A percentile compares a stretch with the other conserved stretches of the same genome.
Conservation (phyloP, 2,329 filamentous ascomycete genomes). For the Monosporascus sp. region DNA sequence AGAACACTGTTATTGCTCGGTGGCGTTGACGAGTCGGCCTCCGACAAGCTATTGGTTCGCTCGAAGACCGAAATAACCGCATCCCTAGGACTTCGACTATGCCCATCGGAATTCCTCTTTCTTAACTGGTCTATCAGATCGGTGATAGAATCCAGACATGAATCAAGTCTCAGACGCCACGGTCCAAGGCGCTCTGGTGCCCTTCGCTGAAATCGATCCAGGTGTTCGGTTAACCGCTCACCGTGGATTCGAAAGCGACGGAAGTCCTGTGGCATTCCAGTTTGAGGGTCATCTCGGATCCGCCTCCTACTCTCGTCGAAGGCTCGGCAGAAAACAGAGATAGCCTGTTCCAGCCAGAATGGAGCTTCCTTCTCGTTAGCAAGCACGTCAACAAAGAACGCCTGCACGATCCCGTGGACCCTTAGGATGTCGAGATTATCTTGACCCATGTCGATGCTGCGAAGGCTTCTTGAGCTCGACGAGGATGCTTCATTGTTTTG, state of each 20-base stretch:
- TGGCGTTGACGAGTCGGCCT: constrained; percentile 39
- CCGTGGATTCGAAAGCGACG: constrained; percentile 48
- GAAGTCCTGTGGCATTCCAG: constrained; percentile 48
- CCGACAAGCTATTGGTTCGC: constrained; percentile 42
- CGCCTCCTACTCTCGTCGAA: constrained; percentile 41
- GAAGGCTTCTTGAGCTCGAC: constrained; percentile 35
- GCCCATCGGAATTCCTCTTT: constrained; percentile 32
- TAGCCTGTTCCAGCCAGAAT: constrained; percentile 46
- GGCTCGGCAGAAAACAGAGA: constrained; percentile 42
- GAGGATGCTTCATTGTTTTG: constrained; percentile 38
- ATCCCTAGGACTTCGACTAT: constrained; percentile 29
- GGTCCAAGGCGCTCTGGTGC: constrained; percentile 21
- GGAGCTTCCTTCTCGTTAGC: constrained; percentile 34
- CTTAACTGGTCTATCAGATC: constrained; percentile 38
- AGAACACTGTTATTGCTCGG: constrained; percentile 28
- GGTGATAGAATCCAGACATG: constrained; percentile 32
- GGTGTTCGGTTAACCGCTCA: constrained; percentile 37
- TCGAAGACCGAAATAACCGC: constrained; percentile 45
- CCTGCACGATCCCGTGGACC: constrained; percentile 48
- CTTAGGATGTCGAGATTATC: constrained; percentile 46
- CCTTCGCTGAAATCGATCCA: constrained; percentile 33
- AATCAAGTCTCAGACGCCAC: constrained; percentile 29
- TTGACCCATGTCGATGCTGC: constrained; percentile 34
- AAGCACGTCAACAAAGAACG: constrained; percentile 45
- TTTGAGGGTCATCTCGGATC: constrained; percentile 34